Conservation (phyloP, 1,284 basidiomycete species). For the Pseudozyma sp. region DNA sequence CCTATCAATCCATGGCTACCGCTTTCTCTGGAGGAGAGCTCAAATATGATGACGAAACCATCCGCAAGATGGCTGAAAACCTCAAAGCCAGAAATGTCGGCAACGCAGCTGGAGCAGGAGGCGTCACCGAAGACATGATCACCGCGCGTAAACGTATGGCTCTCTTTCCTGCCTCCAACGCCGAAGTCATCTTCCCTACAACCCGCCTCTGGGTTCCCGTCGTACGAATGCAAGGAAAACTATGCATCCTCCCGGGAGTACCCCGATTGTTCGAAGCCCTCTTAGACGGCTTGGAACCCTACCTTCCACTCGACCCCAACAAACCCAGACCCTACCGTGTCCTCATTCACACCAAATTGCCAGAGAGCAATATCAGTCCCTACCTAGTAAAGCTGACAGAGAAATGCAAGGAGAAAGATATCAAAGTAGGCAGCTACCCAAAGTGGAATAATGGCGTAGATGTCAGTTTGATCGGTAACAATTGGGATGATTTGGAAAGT, state of each 20-base stretch:
- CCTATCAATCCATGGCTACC: slow-evolving; percentile 85
- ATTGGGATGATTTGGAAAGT: slow-evolving; percentile 42
- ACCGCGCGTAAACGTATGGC: slow-evolving; percentile 64
- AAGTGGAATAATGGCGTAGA: slow-evolving; percentile 75
- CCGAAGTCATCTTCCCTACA: slow-evolving; percentile 62
- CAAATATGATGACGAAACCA: slow-evolving; percentile 82
- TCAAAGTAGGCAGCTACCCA: slow-evolving; percentile 81
- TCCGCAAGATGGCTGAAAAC: slow-evolving; percentile 80
- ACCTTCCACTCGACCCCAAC: slow-evolving; percentile 68
- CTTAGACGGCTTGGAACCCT: slow-evolving; percentile 73
- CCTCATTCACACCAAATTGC: slow-evolving; percentile 73
- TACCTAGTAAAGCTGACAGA: slow-evolving; percentile 83
- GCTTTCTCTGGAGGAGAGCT: slow-evolving; percentile 78
- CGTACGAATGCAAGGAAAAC: slow-evolving; percentile 81
- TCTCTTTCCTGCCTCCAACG: slow-evolving; percentile 52
- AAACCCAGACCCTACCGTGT: slow-evolving; percentile 53
- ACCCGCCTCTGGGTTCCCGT: slow-evolving; percentile 82
- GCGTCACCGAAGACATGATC: slow-evolving; percentile 75
- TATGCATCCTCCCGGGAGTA: slow-evolving; percentile 92
- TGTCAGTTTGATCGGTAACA: slow-evolving; percentile 82
- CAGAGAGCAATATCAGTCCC: slow-evolving; percentile 85
- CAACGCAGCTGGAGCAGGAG: slow-evolving; percentile 65
- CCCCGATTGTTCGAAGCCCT: slow-evolving; percentile 79
- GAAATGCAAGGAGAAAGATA: slow-evolving; percentile 79
- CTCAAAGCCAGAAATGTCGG: slow-evolving; percentile 75